Percentiles rank a stretch among this genome's conserved stretches.
These are phyloP conservation scores for Claviceps pazoutovae DNA, from an alignment of 2,329 filamentous ascomycete genomes.

Conservation along the genomic window DNA sequence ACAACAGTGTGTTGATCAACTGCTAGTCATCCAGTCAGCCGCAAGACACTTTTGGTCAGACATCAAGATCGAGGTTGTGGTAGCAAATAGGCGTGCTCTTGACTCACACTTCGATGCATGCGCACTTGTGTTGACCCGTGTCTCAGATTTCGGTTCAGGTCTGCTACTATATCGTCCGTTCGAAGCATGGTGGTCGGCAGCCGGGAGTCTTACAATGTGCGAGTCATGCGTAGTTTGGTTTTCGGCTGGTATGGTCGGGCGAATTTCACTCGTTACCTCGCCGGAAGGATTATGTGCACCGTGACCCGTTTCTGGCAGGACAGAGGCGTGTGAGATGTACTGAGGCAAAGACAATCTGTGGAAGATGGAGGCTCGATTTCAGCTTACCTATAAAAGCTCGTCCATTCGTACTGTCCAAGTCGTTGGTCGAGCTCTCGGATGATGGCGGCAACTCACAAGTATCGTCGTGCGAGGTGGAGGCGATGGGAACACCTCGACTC, in stretches of 20 bases:
- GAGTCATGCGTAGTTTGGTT: not conserved
- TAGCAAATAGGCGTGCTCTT: not conserved
- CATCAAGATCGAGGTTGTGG: not conserved
- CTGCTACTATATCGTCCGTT: not conserved
- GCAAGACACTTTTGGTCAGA: not conserved
- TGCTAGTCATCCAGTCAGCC: slow-evolving; percentile 3
- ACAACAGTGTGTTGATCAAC: slow-evolving; percentile 6
- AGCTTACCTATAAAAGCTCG: slow-evolving; percentile 2
- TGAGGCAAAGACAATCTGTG: not conserved
- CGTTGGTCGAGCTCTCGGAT: not conserved
- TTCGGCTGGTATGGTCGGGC: not conserved
- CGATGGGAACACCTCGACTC: not conserved
- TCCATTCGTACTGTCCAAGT: not conserved
- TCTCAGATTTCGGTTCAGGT: slow-evolving; percentile 5
- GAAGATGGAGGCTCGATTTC: not conserved
- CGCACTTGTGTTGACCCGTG: not conserved
- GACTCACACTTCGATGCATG: slow-evolving; percentile 4
- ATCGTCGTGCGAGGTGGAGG: not conserved
- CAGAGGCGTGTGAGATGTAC: not conserved
- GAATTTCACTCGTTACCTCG: not conserved
- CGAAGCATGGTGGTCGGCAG: not conserved
- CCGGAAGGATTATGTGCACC: not conserved
- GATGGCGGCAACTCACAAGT: not conserved
- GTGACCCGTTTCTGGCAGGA: not conserved
- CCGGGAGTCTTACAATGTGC: slow-evolving; percentile 1